Base-by-base conservation (phyloP, 768 basidiomycete species). In the Gloeopeniophorella convolvens region DNA sequence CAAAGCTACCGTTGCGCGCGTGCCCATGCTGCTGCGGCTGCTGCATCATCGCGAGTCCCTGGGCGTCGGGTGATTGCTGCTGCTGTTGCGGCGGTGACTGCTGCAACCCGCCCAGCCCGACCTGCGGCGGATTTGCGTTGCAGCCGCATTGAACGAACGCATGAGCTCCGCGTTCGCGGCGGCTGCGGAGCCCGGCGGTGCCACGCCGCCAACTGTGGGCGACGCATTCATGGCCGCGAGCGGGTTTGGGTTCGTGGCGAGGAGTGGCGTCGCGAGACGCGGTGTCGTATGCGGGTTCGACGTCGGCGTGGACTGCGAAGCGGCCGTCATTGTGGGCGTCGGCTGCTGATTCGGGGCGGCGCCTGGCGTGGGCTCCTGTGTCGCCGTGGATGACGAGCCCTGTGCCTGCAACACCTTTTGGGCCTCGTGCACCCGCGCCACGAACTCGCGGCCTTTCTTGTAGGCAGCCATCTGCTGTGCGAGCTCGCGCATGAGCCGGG, bases 61-160 rank as follows among this genome's bases (percentile, higher is more conserved):
- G 51, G 27, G 41, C 23, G 15, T 53, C 45, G 20, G 40, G 34
- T 15, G 16, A 16, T n/a, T n/a, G n/a, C n/a, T n/a, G n/a, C n/a
- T n/a, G n/a, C n/a, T n/a, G n/a, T n/a, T n/a, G n/a, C n/a, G n/a
- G n/a, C n/a, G n/a, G n/a, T n/a, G n/a, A n/a, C n/a, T n/a, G n/a
- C n/a, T 32, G 26, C 9, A 31, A 21, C 8, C 39, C 21, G 28
- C 28, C 28, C 13, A 47, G 23, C 12, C 45, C 23, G 21, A 13
- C 26, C 31, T 51, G 53, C 28, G 49, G n/a, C 3, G 53, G 26
- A 36, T 52, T 32, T 40, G 50, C 27, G 37, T 23, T 16, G 43
- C 26, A 24, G 31, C 23, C 7, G 44, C 31, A 30, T 55, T 50
- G 13, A 45, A 45, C n/a, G 32, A 21, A 24, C 32, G 52, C 9